Percentiles rank a stretch among this genome's conserved stretches.
These are phyloP conservation scores for Tuber microsphaerosporum DNA, from an alignment of 495 filamentous ascomycete genomes.

Conservation along the genomic window DNA sequence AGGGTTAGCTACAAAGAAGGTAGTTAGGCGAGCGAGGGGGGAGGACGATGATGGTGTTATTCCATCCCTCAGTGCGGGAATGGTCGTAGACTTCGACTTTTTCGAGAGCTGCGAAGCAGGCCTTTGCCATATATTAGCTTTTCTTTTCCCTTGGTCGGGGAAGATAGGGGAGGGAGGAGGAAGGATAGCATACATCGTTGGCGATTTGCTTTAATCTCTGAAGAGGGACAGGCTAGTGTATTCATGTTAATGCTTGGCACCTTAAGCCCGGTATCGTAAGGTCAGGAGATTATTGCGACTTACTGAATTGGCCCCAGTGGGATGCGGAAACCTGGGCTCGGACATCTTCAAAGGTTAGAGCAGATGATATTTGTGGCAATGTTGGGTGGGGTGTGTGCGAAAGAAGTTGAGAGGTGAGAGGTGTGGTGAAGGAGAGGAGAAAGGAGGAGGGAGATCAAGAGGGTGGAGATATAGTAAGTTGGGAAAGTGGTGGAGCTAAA, in stretches of 20 bases:
- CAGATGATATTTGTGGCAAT: not conserved
- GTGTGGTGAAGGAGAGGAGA: not conserved
- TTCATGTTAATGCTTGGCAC: not conserved
- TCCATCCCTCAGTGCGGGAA: slow-evolving; percentile 71
- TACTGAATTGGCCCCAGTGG: not conserved
- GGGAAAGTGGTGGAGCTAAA: not conserved
- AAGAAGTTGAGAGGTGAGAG: not conserved
- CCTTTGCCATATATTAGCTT: slow-evolving; percentile 48
- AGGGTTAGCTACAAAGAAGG: not conserved
- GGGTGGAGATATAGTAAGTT: not conserved
- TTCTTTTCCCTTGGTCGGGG: not conserved
- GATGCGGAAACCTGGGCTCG: not conserved
- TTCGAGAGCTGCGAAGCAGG: slow-evolving; percentile 70
- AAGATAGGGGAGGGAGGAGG: not conserved
- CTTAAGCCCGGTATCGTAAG: not conserved
- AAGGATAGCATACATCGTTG: slow-evolving; percentile 57
- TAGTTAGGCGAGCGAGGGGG: slow-evolving; percentile 9
- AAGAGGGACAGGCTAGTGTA: slow-evolving; percentile 62
- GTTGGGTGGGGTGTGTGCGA: not conserved
- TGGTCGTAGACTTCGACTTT: slow-evolving; percentile 73
- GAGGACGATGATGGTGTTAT: slow-evolving; percentile 77
- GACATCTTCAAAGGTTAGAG: not conserved
- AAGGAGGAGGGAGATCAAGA: no score
- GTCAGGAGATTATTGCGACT: not conserved
- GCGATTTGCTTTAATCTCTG: slow-evolving; percentile 76